These are phyloP conservation scores for Metschnikowia lachancei DNA, from an alignment of 805 yeast species.

Conservation along the genomic window DNA sequence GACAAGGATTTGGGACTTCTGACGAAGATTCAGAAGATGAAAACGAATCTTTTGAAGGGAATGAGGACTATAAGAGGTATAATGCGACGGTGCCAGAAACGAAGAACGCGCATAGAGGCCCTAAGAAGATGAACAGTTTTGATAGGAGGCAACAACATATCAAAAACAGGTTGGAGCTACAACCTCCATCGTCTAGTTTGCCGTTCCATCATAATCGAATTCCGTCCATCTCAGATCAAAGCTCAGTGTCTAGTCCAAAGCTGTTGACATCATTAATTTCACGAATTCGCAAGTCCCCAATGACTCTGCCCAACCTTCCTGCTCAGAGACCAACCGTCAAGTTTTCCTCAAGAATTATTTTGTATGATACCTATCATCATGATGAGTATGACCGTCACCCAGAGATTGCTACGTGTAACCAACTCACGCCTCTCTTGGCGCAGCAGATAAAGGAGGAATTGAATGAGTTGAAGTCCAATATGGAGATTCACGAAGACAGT, in stretches of 20 bases:
- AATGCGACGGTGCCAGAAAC: neutral
- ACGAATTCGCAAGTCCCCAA: conserved; percentile 26
- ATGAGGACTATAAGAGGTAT: neutral
- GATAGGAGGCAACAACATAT: conserved; percentile 16
- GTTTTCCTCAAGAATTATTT: conserved; percentile 77
- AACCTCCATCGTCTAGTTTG: conserved; percentile 16
- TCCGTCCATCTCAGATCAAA: conserved; percentile 29
- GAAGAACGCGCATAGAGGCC: neutral
- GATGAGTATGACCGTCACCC: conserved; percentile 91
- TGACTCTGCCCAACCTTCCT: conserved; percentile 10
- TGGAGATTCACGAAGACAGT: conserved; percentile 82
- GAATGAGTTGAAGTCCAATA: conserved; percentile 70
- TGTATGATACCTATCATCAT: conserved; percentile 80
- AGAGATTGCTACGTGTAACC: conserved; percentile 88
- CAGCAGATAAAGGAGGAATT: conserved; percentile 83
- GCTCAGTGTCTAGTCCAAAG: conserved; percentile 30
- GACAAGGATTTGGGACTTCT: conserved; percentile 37
- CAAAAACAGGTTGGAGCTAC: conserved; percentile 17
- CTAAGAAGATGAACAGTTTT: conserved; percentile 8
- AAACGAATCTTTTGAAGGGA: conserved; percentile 2
- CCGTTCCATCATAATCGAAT: conserved; percentile 32
- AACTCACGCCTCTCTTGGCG: conserved; percentile 81
- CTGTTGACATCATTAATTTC: conserved; percentile 33
- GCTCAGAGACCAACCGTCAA: conserved; percentile 38
- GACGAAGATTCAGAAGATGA: conserved; percentile 22